phyloP scores from a whole-genome alignment of 495 filamentous ascomycete genomes.

The Aspergillus sparsus region DNA sequence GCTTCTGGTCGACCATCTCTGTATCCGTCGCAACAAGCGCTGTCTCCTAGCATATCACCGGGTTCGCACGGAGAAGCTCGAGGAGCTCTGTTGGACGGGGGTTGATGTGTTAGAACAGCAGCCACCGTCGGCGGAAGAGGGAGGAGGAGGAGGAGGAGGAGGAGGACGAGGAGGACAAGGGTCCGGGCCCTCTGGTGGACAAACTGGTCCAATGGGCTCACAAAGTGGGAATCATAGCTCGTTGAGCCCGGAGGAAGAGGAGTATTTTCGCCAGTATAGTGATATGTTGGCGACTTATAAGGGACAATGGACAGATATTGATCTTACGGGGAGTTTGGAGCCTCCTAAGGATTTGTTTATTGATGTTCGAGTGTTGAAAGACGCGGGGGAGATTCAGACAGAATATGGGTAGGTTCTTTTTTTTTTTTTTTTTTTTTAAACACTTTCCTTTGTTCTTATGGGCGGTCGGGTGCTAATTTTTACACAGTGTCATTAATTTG shows the following conservation, averaged over 20 bases:
- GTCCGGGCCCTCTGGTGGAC: too few relatives aligned
- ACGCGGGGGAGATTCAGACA: constrained; percentile 98
- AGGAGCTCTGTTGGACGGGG: constrained; percentile 92
- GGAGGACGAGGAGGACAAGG: constrained; percentile 3
- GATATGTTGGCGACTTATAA: constrained; percentile 96
- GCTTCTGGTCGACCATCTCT: constrained; percentile 88
- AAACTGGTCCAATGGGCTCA: constrained; percentile 22
- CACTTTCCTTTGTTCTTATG: not conserved
- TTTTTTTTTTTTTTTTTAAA: constrained; percentile 5
- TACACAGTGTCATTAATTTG: constrained; percentile 80
- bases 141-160: constrained; percentile 14
- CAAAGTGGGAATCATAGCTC: constrained; percentile 64
- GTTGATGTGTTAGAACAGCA: constrained; percentile 72
- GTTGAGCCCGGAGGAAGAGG: constrained; percentile 95
- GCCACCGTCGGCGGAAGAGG: constrained; percentile 34
- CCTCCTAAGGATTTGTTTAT: constrained; percentile 96
- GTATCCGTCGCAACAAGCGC: constrained; percentile 94
- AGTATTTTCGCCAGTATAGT: constrained; percentile 87
- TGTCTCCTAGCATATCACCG: constrained; percentile 95
- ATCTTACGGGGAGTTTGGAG: constrained; percentile 92
- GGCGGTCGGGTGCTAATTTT: constrained; percentile 13
- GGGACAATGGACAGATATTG: constrained; percentile 98
- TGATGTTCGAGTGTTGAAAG: constrained; percentile 93
- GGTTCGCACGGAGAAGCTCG: constrained; percentile 84
- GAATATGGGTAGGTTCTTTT: constrained; percentile 82